These are phyloP conservation scores for Elaeis oleifera DNA, from an alignment of 202 grass and related monocot genomes.

Conservation along the genomic window DNA sequence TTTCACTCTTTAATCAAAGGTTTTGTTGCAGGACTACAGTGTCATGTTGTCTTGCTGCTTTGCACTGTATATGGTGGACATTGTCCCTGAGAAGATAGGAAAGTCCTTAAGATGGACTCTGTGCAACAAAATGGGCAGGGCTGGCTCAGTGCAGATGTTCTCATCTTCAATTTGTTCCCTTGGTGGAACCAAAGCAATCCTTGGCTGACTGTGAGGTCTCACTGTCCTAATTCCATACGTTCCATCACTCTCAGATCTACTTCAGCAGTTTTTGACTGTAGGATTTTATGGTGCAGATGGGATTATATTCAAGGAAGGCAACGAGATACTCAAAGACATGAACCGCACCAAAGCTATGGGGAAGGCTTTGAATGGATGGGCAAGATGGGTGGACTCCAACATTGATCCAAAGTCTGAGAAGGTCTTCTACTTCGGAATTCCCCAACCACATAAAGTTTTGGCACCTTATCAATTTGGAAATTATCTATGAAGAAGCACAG, in stretches of 20 bases:
- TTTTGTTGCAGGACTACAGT: slow-evolving; percentile 52
- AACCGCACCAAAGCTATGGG: slow-evolving; percentile 45
- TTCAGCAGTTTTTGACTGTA: too few species aligned
- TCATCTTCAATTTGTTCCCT: background rate
- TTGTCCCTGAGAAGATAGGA: slow-evolving; percentile 28
- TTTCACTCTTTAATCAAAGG: too few species aligned
- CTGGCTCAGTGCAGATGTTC: slow-evolving; percentile 60
- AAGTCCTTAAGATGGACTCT: slow-evolving; percentile 60
- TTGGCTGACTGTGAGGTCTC: background rate
- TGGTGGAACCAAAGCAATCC: background rate
- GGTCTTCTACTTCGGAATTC: slow-evolving; percentile 58
- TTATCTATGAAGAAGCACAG: too few species aligned
- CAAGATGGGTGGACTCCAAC: slow-evolving; percentile 49
- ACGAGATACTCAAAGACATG: slow-evolving; percentile 38
- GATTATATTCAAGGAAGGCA: slow-evolving; percentile 45
- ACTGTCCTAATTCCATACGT: background rate
- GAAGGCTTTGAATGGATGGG: slow-evolving; percentile 66
- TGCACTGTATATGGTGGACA: slow-evolving; percentile 81
- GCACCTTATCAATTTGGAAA: background rate
- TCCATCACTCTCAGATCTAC: too few species aligned
- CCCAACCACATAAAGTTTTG: slow-evolving; percentile 48
- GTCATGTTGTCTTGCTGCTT: slow-evolving; percentile 52
- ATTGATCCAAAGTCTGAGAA: slow-evolving; percentile 19
- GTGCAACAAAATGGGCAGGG: slow-evolving; percentile 27
- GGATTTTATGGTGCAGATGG: slow-evolving; percentile 32